Evolutionary conservation across 2,329 filamentous ascomycete species (phyloP), one percentile per base, ranked within the genome.

Genomic region (Neocucurbitaria cava): DNA sequence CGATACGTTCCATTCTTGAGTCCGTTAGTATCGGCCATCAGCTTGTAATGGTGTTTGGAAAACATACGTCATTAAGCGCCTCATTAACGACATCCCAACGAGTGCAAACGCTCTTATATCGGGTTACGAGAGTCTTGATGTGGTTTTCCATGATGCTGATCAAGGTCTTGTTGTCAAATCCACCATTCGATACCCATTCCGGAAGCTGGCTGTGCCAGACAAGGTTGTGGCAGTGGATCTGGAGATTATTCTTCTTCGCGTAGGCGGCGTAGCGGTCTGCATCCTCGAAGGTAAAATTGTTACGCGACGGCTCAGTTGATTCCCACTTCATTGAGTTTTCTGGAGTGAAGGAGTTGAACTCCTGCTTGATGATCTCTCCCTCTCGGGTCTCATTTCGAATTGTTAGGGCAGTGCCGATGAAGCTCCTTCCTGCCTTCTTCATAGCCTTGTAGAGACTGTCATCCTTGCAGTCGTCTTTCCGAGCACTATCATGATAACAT

Each of bases 1-100:
- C 79, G 76, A 60, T 76, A 79, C 2, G 76, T 78, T 8, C 77
- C 77, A n/a, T 78, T 73, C n/a, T 81, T 79, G 46, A 5, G 9
- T 26, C 9, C 24, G 9, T 26, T 26, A 26, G 24, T 26, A 26
- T 26, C 24, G 2, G 2, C 24, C 9, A 26, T 26, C 24, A 26
- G 2, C 24, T 26, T 26, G 24, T n/a, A 26, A 26, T 9, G 9
- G 24, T 26, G 24, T 5, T 77, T 75, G 38, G 21, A 20, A 41
- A 10, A 7, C 5, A 26, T 26, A 26, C 24, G 5, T 43, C 41
- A 30, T 43, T 43, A n/a, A 81, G 67, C 15, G 76, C 76, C 66
- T 77, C 74, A 52, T 77, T 77, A 8, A 76, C 74, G 6, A 76
- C 75, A 44, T 78, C 76, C 76, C 76, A 78, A 21, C 69, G 68